Percentiles rank a stretch among this genome's conserved stretches.
Evolutionary conservation across 306 rosid species (phyloP).

Genomic region (Ammopiptanthus mongolicus): DNA sequence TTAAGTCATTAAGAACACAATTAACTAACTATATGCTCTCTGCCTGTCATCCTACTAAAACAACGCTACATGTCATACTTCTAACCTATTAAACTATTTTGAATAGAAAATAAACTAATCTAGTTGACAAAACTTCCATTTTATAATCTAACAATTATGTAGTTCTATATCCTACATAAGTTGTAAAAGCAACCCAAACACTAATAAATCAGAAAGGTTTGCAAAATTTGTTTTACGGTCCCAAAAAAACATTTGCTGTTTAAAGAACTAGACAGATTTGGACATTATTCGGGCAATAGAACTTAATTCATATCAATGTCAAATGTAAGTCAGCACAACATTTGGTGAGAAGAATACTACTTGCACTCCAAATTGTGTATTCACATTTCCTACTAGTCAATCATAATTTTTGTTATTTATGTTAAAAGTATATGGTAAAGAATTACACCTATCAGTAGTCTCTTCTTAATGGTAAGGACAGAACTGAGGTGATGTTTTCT

Average conservation of each 20-base stretch:
- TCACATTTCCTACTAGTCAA: too few relatives aligned
- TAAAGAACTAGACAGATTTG: not conserved
- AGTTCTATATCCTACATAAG: not conserved
- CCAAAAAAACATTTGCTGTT: not conserved
- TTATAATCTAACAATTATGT: not conserved
- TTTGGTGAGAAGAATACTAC: too few relatives aligned
- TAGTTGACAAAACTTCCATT: not conserved
- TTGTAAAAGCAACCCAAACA: not conserved
- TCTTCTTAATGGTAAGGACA: too few relatives aligned
- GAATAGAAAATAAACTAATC: too few relatives aligned
- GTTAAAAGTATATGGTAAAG: too few relatives aligned
- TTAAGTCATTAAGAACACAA: not conserved
- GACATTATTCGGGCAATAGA: not conserved
- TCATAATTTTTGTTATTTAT: too few relatives aligned
- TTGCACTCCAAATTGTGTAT: too few relatives aligned
- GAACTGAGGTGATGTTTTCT: too few relatives aligned
- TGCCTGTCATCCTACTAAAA: not conserved
- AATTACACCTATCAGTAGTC: too few relatives aligned
- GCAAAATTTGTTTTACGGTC: not conserved
- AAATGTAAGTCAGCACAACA: not conserved
- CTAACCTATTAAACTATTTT: not conserved
- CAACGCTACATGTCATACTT: not conserved
- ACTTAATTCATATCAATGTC: not conserved
- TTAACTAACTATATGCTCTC: not conserved
- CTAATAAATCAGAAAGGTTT: not conserved